Evolutionary conservation across 2,329 filamentous ascomycete genomes (phyloP), one percentile per base, ranked within the genome.

Genomic region (Clonostachys rhizophaga): DNA sequence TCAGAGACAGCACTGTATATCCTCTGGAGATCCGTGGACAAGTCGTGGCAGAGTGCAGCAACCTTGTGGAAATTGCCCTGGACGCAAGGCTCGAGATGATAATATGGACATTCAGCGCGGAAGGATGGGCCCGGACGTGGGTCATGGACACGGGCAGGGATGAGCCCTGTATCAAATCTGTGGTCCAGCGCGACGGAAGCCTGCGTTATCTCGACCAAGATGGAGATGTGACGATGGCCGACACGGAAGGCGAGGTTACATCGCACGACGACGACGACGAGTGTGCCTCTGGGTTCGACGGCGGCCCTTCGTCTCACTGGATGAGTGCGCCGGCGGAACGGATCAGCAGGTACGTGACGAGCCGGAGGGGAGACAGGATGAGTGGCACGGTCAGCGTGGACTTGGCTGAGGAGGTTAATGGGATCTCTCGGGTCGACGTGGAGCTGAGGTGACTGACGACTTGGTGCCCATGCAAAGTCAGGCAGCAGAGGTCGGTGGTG

Each of bases 381-480:
- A 58, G 52, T 36, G 54, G 55, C 30, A 58, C 50, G 13, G 47
- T 60, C 30, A 57, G 53, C 36, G 50, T 59, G 45, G 62, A 64
- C 49, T 47, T 67, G 39, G 60, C 67, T 13, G 65, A 66, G 49
- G 61, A 67, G 44, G 45, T 64, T 18, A 60, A 55, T n/a, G 64
- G 63, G 11, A 60, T 69, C 47, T 58, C 62, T 33, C 61, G 65
- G 51, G 57, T 72, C 43, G 63, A 70, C 48, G 55, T 70, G 53
- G 66, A 69, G 53, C 60, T 70, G 45, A 46, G 52, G 36, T 18
- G 36, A 30, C 24, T 30, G 24, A 30, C 24, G 24, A 10, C 24
- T 9, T 30, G 24, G 8, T 30, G 24, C 24, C 24, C 24, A 30
- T 30, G 24, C 24, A 10, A 30, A 30, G 24, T 30, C 24, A 10